phyloP scores from a whole-genome alignment of 78 protist genomes.

The Corallochytrium limacisporum region DNA sequence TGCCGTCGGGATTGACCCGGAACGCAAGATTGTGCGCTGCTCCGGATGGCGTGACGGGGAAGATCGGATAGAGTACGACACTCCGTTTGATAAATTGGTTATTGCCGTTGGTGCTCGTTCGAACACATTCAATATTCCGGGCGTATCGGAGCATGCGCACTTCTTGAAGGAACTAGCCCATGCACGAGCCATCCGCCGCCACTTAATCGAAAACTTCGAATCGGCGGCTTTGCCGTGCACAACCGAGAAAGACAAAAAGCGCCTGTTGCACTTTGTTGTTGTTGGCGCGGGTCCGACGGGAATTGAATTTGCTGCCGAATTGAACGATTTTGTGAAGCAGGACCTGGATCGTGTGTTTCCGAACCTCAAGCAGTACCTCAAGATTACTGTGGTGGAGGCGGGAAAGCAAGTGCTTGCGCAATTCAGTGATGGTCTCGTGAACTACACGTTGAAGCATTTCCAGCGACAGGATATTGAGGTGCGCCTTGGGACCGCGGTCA shows the following conservation, averaged over 20 bases:
- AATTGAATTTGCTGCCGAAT: conserved; percentile 47
- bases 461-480: too few species aligned
- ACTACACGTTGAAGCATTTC: too few species aligned
- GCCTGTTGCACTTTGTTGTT: not conserved
- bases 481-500: too few species aligned
- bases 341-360: not conserved
- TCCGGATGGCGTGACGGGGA: not conserved
- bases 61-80: conserved; percentile 8
- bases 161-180: conserved; percentile 43
- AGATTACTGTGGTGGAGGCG: conserved; percentile 6
- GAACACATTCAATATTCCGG: conserved; percentile 52
- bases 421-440: too few species aligned
- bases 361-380: not conserved
- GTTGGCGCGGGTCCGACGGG: conserved; percentile 82
- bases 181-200: conserved; percentile 24
- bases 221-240: conserved; percentile 6
- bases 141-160: conserved; percentile 46
- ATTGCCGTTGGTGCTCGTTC: conserved; percentile 52
- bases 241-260: not conserved
- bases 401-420: not conserved
- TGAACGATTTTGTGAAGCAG: conserved; percentile 39
- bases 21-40: not conserved
- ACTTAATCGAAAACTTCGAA: conserved; percentile 25
- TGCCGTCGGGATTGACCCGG: not conserved
- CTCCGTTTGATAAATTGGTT: conserved; percentile 53